Conservation (phyloP, 164 flowering plant species). For the Macadamia integrifolia region DNA sequence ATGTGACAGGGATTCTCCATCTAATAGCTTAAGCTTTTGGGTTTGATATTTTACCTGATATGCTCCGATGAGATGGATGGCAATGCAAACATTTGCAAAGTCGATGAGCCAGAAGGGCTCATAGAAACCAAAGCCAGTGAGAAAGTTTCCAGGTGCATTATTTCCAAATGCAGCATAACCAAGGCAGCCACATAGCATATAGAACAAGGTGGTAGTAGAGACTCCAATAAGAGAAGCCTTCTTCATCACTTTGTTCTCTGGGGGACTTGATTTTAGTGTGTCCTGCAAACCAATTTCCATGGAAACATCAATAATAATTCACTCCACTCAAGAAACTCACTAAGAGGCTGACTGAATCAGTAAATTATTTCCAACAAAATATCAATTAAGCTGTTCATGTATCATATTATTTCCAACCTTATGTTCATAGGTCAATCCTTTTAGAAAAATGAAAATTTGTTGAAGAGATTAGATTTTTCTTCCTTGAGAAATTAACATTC, state of each 20-base stretch:
- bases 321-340: too few relatives aligned
- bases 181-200: slow-evolving; percentile 48
- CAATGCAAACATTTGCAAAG: slow-evolving; percentile 53
- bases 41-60: slow-evolving; percentile 42
- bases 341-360: too few relatives aligned
- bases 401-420: too few relatives aligned
- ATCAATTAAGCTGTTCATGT: too few relatives aligned
- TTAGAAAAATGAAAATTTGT: too few relatives aligned
- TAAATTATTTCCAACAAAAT: too few relatives aligned
- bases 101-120: slow-evolving; percentile 84
- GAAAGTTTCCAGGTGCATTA: slow-evolving; percentile 69
- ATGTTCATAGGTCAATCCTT: too few relatives aligned
- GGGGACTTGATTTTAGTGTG: slow-evolving; percentile 54
- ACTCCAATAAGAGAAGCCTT: slow-evolving; percentile 40
- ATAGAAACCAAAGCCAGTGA: slow-evolving; percentile 79
- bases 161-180: slow-evolving; percentile 89
- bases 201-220: slow-evolving; percentile 46
- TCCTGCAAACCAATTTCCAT: slow-evolving; percentile 27
- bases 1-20: background rate
- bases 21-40: too few relatives aligned
- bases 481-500: too few relatives aligned
- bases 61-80: slow-evolving; percentile 67
- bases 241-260: slow-evolving; percentile 65
- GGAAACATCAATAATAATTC: background rate
- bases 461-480: too few relatives aligned